Percentiles rank a stretch among this genome's conserved stretches.
Evolutionary conservation across 352 stramenopile species (phyloP).

Genomic region (Phytophthora colocasiae): DNA sequence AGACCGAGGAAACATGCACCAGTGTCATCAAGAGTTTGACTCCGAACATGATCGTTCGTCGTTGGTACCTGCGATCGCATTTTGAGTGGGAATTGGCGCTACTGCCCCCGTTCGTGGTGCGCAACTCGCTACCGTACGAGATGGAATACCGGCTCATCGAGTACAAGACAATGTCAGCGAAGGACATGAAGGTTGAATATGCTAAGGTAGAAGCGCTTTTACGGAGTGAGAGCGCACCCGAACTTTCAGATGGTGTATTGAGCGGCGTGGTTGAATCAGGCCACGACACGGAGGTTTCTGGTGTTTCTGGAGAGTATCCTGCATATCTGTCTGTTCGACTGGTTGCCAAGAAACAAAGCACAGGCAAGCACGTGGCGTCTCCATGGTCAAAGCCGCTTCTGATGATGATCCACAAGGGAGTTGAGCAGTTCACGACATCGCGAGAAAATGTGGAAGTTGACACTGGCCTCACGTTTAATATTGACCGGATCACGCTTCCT

Average conservation of each 20-base stretch:
- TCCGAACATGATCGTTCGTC: slow-evolving; percentile 77
- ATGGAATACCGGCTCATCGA: slow-evolving; percentile 88
- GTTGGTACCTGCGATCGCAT: slow-evolving; percentile 76
- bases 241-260: slow-evolving; percentile 50
- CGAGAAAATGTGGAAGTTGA: slow-evolving; percentile 63
- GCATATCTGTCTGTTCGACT: slow-evolving; percentile 81
- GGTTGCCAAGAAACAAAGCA: slow-evolving; percentile 44
- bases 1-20: slow-evolving; percentile 77
- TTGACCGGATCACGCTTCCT: slow-evolving; percentile 76
- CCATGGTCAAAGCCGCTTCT: slow-evolving; percentile 85
- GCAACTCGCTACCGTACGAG: slow-evolving; percentile 87
- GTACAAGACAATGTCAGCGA: slow-evolving; percentile 69
- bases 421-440: slow-evolving; percentile 80
- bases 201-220: slow-evolving; percentile 67
- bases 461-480: slow-evolving; percentile 65
- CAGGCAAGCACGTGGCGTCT: slow-evolving; percentile 46
- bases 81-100: slow-evolving; percentile 86
- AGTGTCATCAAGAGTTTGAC: slow-evolving; percentile 79
- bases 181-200: slow-evolving; percentile 64
- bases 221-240: slow-evolving; percentile 37
- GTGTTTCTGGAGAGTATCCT: slow-evolving; percentile 70
- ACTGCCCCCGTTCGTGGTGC: slow-evolving; percentile 81
- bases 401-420: slow-evolving; percentile 80
- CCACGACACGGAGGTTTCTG: slow-evolving; percentile 77
- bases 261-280: slow-evolving; percentile 67